phyloP scores from a whole-genome alignment of 1,139 yeast genomes.

The Eremothecium gossypii region DNA sequence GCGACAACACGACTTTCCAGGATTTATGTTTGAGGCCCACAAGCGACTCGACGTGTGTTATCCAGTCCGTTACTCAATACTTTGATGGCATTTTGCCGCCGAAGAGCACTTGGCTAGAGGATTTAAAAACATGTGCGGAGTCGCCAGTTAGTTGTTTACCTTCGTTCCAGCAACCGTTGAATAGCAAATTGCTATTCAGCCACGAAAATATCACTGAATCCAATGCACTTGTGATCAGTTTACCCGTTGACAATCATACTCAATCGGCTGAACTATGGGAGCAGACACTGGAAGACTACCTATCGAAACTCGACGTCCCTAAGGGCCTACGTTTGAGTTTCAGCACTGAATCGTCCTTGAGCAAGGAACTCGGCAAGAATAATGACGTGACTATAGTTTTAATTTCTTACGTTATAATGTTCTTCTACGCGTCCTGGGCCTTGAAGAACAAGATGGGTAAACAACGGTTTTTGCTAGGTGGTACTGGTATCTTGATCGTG shows the following conservation, averaged over 20 bases:
- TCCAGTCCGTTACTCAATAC: conserved; percentile 89
- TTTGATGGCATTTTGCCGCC: conserved; percentile 62
- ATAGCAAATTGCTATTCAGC: conserved; percentile 62
- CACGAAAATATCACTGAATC: conserved; percentile 50
- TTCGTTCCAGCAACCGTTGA: conserved; percentile 81
- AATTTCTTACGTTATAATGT: conserved; percentile 80
- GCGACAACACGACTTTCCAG: conserved; percentile 34
- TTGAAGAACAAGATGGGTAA: conserved; percentile 34
- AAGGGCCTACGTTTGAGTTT: conserved; percentile 58
- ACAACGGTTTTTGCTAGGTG: conserved; percentile 67
- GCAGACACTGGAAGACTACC: conserved; percentile 43
- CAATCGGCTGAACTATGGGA: conserved; percentile 58
- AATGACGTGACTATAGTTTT: conserved; percentile 66
- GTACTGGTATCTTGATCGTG: conserved; percentile 74
- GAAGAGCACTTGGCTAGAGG: conserved; percentile 43
- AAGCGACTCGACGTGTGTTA: conserved; percentile 62
- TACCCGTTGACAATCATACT: conserved; percentile 48
- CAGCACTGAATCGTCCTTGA: conserved; percentile 74
- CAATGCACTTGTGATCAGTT: conserved; percentile 65
- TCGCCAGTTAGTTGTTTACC: conserved; percentile 90
- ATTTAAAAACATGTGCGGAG: conserved; percentile 51
- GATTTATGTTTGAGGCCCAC: conserved; percentile 79
- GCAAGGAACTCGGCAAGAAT: conserved; percentile 72
- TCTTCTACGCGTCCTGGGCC: conserved; percentile 77
- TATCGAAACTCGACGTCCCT: conserved; percentile 41